phyloP scores from a whole-genome alignment of 441 rosid species.

The Euphorbia schlechtendalii region DNA sequence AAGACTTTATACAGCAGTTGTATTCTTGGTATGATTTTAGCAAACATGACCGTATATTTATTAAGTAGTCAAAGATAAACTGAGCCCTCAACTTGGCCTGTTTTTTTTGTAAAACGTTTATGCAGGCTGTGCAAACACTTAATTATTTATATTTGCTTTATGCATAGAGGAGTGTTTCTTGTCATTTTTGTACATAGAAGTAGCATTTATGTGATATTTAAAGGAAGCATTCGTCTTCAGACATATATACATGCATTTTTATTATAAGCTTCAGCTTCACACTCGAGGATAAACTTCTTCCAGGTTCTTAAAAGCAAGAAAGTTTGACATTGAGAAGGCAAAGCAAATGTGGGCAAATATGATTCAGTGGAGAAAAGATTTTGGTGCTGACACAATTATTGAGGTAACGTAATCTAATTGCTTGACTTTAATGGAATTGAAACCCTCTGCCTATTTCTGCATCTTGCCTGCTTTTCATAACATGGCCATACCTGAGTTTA shows the following conservation, averaged over 20 bases:
- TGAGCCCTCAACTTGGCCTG: not conserved
- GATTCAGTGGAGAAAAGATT: too few species aligned
- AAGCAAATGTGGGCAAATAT: too few species aligned
- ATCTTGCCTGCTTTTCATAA: too few species aligned
- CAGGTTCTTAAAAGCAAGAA: too few species aligned
- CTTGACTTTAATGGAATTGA: too few species aligned
- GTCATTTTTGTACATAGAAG: too few species aligned
- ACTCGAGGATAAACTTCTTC: not conserved
- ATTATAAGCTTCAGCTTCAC: constrained; percentile 6
- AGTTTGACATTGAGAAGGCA: too few species aligned
- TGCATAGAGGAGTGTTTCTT: not conserved
- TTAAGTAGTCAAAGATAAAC: not conserved
- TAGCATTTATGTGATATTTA: not conserved
- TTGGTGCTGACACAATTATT: too few species aligned
- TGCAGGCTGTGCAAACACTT: not conserved
- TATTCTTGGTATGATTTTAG: not conserved
- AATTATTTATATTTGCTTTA: not conserved
- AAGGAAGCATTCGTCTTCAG: not conserved
- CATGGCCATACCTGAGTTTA: too few species aligned
- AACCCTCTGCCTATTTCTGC: too few species aligned
- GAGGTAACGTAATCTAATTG: too few species aligned
- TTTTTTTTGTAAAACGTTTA: constrained; percentile 3
- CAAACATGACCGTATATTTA: not conserved
- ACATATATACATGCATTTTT: not conserved
- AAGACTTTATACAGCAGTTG: not conserved